Evolutionary conservation across 805 yeast species (phyloP).

Genomic region (Debaryomyces hansenii): DNA sequence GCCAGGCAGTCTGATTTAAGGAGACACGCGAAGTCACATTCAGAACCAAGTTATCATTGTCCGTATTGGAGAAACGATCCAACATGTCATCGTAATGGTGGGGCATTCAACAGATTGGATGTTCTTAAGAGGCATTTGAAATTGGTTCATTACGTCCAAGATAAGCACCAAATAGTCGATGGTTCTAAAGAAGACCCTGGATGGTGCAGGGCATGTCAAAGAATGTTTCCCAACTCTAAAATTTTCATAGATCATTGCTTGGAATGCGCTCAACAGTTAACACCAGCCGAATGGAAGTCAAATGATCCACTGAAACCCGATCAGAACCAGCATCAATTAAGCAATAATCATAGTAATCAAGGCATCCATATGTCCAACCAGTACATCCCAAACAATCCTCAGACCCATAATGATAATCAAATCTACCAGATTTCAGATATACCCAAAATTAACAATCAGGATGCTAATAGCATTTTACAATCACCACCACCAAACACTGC

Average conservation of each 20-base stretch:
- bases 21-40: constrained; percentile 66
- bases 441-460: background rate
- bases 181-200: constrained; percentile 54
- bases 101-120: constrained; percentile 71
- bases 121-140: constrained; percentile 72
- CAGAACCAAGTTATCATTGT: constrained; percentile 65
- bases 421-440: background rate
- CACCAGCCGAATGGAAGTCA: constrained; percentile 22
- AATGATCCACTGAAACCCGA: background rate
- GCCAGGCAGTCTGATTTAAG: constrained; percentile 67
- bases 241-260: constrained; percentile 64
- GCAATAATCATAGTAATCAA: background rate
- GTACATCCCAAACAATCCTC: background rate
- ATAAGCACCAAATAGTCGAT: constrained; percentile 29
- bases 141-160: constrained; percentile 65
- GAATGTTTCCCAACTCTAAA: constrained; percentile 53
- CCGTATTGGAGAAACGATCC: constrained; percentile 72
- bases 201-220: constrained; percentile 65
- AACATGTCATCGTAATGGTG: constrained; percentile 74
- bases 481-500: constrained; percentile 4
- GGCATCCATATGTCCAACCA: background rate
- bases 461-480: background rate
- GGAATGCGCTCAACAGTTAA: constrained; percentile 50
- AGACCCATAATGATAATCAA: background rate
- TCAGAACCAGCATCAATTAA: background rate